Conservation (phyloP, 1,139 yeast species). For the Zhuliangozyma blackwelliae region DNA sequence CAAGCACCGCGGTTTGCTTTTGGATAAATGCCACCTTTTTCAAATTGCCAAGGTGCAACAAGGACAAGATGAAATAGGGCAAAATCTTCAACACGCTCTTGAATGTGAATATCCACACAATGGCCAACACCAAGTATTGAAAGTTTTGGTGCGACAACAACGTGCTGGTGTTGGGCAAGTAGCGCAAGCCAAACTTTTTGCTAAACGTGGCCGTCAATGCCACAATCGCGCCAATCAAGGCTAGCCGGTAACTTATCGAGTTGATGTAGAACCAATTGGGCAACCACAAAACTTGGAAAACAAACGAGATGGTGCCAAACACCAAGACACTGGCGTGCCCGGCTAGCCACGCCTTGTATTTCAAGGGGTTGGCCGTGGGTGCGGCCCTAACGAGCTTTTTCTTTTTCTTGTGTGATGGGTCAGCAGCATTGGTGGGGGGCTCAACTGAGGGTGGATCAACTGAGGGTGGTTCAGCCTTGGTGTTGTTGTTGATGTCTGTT, state of each 20-base stretch:
- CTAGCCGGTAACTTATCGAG: conserved; percentile 45
- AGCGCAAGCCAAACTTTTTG: conserved; percentile 52
- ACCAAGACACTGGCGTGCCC: conserved; percentile 53
- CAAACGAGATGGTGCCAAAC: conserved; percentile 46
- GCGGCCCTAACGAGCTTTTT: conserved; percentile 39
- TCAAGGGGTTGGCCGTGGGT: conserved; percentile 34
- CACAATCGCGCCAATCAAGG: conserved; percentile 53
- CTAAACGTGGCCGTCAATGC: conserved; percentile 52
- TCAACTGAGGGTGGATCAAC: conserved; percentile 1
- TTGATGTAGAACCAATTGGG: conserved; percentile 43
- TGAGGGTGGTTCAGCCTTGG: conserved; percentile 2
- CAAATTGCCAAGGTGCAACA: conserved; percentile 48
- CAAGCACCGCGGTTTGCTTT: conserved; percentile 34
- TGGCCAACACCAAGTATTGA: conserved; percentile 54
- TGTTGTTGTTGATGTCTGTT: conserved; percentile 1
- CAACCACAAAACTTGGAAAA: conserved; percentile 46
- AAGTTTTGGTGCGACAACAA: conserved; percentile 56
- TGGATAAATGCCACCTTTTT: conserved; percentile 40
- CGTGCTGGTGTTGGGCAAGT: conserved; percentile 53
- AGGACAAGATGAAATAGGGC: conserved; percentile 55
- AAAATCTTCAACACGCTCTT: conserved; percentile 60
- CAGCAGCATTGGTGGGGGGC: conserved; percentile 1
- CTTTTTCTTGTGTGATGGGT: conserved; percentile 20
- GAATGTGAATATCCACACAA: conserved; percentile 61
- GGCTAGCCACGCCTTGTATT: conserved; percentile 53